These are phyloP conservation scores for Ogataea chonburiensis DNA, from an alignment of 805 yeast species.

Conservation along the genomic window DNA sequence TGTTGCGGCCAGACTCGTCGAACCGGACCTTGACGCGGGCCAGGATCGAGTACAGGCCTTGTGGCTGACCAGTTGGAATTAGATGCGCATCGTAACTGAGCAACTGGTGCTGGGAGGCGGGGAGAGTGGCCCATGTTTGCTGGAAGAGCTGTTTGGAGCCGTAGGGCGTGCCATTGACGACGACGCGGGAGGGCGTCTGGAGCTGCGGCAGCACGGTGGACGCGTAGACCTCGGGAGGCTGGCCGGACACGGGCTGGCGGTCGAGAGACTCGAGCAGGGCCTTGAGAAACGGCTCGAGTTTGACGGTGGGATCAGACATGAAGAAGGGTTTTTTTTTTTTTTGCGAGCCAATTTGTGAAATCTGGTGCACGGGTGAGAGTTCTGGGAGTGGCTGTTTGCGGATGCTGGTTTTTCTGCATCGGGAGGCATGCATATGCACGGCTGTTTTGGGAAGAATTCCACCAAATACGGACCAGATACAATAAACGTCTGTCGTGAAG, in stretches of 20 bases:
- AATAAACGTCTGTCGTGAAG: conserved; percentile 6
- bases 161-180: conserved; percentile 59
- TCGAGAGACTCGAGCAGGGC: conserved; percentile 30
- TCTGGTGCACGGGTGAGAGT: conserved; percentile 4
- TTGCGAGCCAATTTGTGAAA: neutral
- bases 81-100: conserved; percentile 66
- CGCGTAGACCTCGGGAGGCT: conserved; percentile 22
- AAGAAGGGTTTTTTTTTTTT: conserved; percentile 1
- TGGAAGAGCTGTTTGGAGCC: conserved; percentile 52
- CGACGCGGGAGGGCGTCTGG: conserved; percentile 50
- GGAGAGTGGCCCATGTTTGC: conserved; percentile 55
- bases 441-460: conserved; percentile 2
- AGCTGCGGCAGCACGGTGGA: conserved; percentile 43
- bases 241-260: conserved; percentile 18
- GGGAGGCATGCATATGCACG: conserved; percentile 14
- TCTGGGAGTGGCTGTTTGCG: conserved; percentile 7
- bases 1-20: conserved; percentile 72
- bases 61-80: conserved; percentile 42
- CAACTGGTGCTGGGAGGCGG: conserved; percentile 59
- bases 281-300: conserved; percentile 28
- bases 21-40: conserved; percentile 60
- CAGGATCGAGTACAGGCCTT: conserved; percentile 39
- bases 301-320: conserved; percentile 22
- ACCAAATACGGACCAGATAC: conserved; percentile 9
- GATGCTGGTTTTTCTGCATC: conserved; percentile 15